Percentiles rank a stretch among this genome's conserved stretches.
These are phyloP conservation scores for Silybum marianum DNA, from an alignment of 129 eudicot genomes.

Conservation along the genomic window DNA sequence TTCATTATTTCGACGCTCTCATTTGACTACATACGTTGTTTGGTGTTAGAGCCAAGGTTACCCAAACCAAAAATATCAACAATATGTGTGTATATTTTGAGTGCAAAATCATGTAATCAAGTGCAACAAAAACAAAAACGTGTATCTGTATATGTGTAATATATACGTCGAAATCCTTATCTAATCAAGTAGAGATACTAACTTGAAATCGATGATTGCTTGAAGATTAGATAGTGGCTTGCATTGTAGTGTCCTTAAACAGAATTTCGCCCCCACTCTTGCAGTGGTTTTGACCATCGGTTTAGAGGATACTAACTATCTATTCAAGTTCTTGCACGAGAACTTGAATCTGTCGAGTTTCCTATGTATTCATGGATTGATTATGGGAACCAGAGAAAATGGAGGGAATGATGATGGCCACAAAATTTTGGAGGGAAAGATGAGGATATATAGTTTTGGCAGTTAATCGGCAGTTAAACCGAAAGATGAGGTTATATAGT, in stretches of 20 bases:
- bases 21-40: background rate
- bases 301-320: background rate
- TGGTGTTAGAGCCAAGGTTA: background rate
- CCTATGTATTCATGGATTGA: background rate
- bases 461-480: no score
- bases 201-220: background rate
- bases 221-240: background rate
- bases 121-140: no score
- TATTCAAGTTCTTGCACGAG: background rate
- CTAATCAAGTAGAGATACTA: background rate
- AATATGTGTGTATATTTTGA: no score
- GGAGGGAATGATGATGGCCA: background rate
- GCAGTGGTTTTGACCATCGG: background rate
- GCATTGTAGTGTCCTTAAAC: background rate
- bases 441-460: background rate
- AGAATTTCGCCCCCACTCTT: background rate
- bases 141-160: no score
- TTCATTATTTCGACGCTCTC: background rate
- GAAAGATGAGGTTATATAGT: background rate
- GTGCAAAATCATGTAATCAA: no score
- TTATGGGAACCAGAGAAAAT: background rate
- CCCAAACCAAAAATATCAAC: no score
- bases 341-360: no score
- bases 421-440: background rate
- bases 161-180: no score